phyloP scores from a whole-genome alignment of 345 rosid genomes.

The Citrus reticulata region DNA sequence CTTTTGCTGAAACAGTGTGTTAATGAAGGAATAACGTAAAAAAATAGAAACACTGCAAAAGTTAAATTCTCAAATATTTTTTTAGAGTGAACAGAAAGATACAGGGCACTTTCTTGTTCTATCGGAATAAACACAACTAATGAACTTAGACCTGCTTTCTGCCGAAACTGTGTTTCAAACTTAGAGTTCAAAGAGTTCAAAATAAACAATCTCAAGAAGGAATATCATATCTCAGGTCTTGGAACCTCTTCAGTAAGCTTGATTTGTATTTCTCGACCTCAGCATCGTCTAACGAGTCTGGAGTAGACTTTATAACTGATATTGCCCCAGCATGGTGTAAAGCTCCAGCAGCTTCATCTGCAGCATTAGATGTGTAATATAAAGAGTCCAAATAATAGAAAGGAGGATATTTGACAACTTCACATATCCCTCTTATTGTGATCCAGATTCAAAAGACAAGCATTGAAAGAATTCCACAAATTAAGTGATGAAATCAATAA shows the following conservation, averaged over 20 bases:
- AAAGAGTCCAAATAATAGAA: not conserved
- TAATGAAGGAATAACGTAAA: not conserved
- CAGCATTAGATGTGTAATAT: conserved; percentile 5
- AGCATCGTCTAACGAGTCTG: conserved; percentile 49
- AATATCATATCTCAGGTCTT: conserved; percentile 37
- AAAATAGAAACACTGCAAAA: not conserved
- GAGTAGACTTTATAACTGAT: conserved; percentile 47
- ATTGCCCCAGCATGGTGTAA: conserved; percentile 56
- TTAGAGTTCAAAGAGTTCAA: not conserved
- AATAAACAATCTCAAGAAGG: conserved; percentile 18
- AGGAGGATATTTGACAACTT: not conserved
- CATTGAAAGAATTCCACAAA: not conserved
- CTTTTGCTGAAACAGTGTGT: not conserved
- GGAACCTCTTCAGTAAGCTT: conserved; percentile 61
- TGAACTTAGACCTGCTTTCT: not conserved
- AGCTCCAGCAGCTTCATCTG: conserved; percentile 76
- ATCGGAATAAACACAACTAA: not conserved
- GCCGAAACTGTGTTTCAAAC: not conserved
- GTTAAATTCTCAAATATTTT: not conserved
- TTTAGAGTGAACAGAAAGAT: not conserved
- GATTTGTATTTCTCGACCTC: conserved; percentile 53
- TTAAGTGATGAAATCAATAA: not conserved
- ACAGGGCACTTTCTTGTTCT: not conserved
- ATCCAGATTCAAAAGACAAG: not conserved
- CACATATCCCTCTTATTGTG: not conserved